Evolutionary conservation across 257 asterid genomes (phyloP), one percentile per base, ranked within the genome.

Genomic region (Avicennia marina): DNA sequence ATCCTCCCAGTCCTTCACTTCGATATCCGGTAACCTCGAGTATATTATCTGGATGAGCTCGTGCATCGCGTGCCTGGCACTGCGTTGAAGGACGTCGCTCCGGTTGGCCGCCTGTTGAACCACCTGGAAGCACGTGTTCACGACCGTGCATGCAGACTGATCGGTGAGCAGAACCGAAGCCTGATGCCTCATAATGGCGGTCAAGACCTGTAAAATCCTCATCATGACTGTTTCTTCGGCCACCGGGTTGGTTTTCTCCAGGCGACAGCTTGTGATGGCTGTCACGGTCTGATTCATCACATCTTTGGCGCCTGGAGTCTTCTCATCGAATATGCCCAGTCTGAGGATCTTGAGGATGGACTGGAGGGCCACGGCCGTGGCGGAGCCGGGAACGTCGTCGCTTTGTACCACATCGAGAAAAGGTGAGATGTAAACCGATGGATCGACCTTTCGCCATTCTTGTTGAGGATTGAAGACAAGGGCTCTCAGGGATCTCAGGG

Each of bases 61-160:
- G 52, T 85, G 89, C 98, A 91, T 88, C 2, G 94, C 69, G 81
- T 76, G 70, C 71, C 93, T 68, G 0, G 95, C 97, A n/a, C 79
- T 81, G 7, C 98, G 83, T 38, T 85, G 98, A 10, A 88, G 90
- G 64, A 86, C 66, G 62, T 86, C 94, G 0, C 94, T 88, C 0
- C 95, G 79, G 19, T 48, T 60, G 0, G 89, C 81, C 1, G 95
- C 81, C 61, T 86, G 97, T 15, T 86, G 97, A 40, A 91, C 93
- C 7, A 90, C 82, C 71, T 88, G 98, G 64, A 91, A 91, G 44
- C 96, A 91, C 1, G 95, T 81, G 70, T 88, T 91, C 8, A 91
- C 95, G 0, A 85, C 71, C 1, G 95, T 81, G 82, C 98, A 85
- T 10, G 77, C 85, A 0, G 93, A 68, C 8, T 80, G 79, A 58